These are phyloP conservation scores for Bruguiera parviflora DNA, from an alignment of 345 rosid species.

Conservation along the genomic window DNA sequence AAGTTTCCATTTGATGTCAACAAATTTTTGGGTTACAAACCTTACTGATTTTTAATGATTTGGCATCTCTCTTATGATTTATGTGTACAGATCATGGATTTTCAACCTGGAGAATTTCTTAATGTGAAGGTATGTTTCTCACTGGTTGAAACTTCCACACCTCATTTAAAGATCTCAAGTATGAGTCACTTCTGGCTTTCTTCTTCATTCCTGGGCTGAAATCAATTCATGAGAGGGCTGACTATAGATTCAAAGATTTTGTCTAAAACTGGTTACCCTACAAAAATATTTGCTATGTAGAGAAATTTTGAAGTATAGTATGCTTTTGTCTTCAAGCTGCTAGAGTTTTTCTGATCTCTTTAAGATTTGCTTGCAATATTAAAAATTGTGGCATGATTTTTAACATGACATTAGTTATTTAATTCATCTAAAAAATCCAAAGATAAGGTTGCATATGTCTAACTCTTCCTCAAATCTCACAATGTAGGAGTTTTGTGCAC, in stretches of 20 bases:
- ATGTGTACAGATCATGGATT: constrained; percentile 75
- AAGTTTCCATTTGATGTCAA: background rate
- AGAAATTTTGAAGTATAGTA: constrained; percentile 1
- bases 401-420: background rate
- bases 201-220: no score
- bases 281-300: background rate
- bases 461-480: no score
- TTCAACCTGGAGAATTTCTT: constrained; percentile 90
- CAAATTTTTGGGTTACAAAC: background rate
- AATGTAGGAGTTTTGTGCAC: no score
- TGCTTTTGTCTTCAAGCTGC: background rate
- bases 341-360: background rate
- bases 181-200: no score
- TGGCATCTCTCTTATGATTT: constrained; percentile 5
- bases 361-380: background rate
- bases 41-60: background rate
- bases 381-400: background rate
- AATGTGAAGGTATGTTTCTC: constrained; percentile 64
- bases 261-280: background rate
- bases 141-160: constrained; percentile 7
- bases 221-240: no score
- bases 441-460: no score
- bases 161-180: constrained; percentile 9
- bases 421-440: no score
- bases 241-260: background rate